A percentile compares a stretch with the other conserved stretches of the same genome.
These are phyloP conservation scores for Leccinum fibrillosum DNA, from an alignment of 768 basidiomycete genomes.

Conservation along the genomic window DNA sequence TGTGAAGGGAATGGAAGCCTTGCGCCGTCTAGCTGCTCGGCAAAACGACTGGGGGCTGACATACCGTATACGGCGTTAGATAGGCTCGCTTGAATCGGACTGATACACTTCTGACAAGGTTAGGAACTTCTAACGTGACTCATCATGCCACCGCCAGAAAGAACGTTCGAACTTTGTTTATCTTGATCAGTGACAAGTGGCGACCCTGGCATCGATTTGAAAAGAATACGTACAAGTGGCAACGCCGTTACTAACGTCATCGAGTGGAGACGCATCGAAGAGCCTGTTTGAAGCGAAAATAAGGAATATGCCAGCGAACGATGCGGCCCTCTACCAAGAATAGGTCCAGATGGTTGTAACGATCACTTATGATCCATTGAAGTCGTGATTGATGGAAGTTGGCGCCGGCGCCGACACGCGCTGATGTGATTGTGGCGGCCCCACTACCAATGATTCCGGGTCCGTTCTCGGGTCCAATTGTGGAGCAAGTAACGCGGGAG, in stretches of 20 bases:
- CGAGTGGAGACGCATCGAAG: neutral
- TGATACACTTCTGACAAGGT: neutral
- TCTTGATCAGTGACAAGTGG: neutral
- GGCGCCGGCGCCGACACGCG: neutral
- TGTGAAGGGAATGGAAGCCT: neutral
- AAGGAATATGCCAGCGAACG: neutral
- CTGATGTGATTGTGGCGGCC: neutral
- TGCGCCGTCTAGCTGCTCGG: neutral
- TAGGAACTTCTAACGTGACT: neutral
- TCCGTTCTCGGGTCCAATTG: neutral
- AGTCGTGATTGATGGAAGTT: neutral
- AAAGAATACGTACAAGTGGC: neutral
- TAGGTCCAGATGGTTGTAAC: neutral
- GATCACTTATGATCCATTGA: neutral
- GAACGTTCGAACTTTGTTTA: neutral
- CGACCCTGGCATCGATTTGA: neutral
- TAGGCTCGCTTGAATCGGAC: neutral
- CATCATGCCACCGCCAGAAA: neutral
- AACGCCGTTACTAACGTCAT: neutral
- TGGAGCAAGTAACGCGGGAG: neutral
- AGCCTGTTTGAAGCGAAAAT: neutral
- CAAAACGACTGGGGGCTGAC: neutral
- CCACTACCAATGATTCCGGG: neutral
- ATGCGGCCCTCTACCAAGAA: neutral
- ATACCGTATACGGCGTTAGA: neutral